A percentile compares a stretch with the other conserved stretches of the same genome.
Evolutionary conservation across 768 basidiomycete genomes (phyloP).

Genomic region (Rossbeevera mucosa): DNA sequence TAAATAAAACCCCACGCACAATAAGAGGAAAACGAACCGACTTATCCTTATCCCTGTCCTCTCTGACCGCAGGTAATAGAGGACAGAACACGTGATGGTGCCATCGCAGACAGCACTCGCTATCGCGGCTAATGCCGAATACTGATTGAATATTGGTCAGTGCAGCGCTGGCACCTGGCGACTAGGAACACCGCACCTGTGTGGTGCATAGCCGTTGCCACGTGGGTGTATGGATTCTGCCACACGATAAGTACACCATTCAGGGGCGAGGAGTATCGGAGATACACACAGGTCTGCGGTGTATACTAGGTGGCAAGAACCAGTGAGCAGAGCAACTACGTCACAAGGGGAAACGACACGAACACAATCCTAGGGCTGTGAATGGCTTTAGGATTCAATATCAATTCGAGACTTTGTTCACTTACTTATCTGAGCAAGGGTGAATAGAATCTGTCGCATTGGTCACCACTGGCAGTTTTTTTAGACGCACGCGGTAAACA

Average conservation of each 20-base stretch:
- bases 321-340: background rate
- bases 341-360: background rate
- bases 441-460: constrained; percentile 2
- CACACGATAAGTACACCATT: background rate
- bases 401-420: background rate
- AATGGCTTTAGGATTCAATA: background rate
- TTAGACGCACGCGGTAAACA: background rate
- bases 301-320: constrained; percentile 1
- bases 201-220: background rate
- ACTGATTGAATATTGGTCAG: constrained; percentile 2
- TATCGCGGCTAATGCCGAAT: constrained; percentile 4
- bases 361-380: constrained; percentile 16
- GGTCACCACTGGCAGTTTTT: background rate
- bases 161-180: background rate
- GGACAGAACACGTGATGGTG: constrained; percentile 15
- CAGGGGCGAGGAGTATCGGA: background rate
- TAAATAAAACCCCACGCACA: background rate
- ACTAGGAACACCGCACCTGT: constrained; percentile 1
- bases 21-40: constrained; percentile 6
- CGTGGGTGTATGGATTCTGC: constrained; percentile 10
- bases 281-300: constrained; percentile 5
- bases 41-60: constrained; percentile 4
- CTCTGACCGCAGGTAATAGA: constrained; percentile 12
- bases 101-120: constrained; percentile 19
- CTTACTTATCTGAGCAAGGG: constrained; percentile 15